Conservation (phyloP, 305 asterid species). For the Fraxinus nigra region DNA sequence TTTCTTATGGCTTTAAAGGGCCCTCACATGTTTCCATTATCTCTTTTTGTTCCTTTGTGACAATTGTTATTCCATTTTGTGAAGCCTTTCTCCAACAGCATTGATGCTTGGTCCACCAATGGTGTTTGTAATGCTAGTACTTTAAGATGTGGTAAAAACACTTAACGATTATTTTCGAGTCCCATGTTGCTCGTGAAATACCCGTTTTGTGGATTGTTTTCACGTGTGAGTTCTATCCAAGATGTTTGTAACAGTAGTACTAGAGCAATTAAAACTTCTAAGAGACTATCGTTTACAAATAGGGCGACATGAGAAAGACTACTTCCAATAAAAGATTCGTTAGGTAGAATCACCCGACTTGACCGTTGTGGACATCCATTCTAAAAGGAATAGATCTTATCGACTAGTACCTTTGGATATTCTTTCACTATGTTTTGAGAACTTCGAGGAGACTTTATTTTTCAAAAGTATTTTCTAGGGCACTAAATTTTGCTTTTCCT, state of each 20-base stretch:
- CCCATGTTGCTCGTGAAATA: neutral
- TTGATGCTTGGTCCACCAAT: slow-evolving; percentile 36
- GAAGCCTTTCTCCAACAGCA: slow-evolving; percentile 25
- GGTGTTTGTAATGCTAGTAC: neutral
- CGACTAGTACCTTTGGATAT: neutral
- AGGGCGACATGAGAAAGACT: neutral
- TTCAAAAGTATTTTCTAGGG: neutral
- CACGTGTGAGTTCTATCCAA: neutral
- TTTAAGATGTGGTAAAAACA: neutral
- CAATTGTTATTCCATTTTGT: slow-evolving; percentile 36
- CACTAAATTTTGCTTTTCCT: neutral
- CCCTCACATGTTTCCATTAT: slow-evolving; percentile 32
- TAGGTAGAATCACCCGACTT: neutral
- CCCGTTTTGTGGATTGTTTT: neutral
- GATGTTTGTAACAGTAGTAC: neutral
- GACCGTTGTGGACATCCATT: neutral
- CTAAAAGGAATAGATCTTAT: neutral
- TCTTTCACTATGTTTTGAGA: neutral
- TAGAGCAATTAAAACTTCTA: neutral
- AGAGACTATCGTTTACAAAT: neutral
- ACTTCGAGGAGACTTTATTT: neutral
- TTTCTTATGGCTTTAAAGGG: slow-evolving; percentile 29
- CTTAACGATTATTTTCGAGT: neutral
- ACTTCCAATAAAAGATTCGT: neutral
- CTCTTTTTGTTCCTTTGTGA: slow-evolving; percentile 42